Percentiles rank a stretch among this genome's conserved stretches.
Evolutionary conservation across 768 basidiomycete genomes (phyloP).

Genomic region (Xerocomellus chrysenteron): DNA sequence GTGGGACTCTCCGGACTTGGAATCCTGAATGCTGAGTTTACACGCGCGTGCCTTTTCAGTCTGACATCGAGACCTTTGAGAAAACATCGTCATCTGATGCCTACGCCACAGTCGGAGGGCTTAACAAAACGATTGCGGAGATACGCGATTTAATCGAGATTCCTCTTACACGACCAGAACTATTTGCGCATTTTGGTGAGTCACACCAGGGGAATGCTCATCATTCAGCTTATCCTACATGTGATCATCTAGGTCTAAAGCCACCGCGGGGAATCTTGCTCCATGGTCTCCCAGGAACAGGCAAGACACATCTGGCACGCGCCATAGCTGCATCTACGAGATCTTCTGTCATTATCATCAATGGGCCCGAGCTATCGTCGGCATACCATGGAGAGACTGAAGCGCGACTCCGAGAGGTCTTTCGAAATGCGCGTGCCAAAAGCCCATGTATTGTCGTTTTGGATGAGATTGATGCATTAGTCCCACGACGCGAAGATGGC

Average conservation of each 20-base stretch:
- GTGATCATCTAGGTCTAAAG: slow-evolving; percentile 65
- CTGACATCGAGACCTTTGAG: slow-evolving; percentile 48
- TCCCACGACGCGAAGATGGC: slow-evolving; percentile 85
- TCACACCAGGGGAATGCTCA: slow-evolving; percentile 1
- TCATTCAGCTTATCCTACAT: slow-evolving; percentile 15
- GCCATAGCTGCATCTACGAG: slow-evolving; percentile 87
- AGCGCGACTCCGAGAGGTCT: slow-evolving; percentile 83
- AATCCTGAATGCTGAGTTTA: slow-evolving; percentile 8
- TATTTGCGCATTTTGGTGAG: slow-evolving; percentile 75
- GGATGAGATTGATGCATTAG: slow-evolving; percentile 95
- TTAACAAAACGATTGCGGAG: slow-evolving; percentile 81
- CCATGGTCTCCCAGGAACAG: slow-evolving; percentile 95
- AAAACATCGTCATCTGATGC: slow-evolving; percentile 48
- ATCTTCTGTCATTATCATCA: slow-evolving; percentile 88
- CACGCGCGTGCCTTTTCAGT: slow-evolving; percentile 31
- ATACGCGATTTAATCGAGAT: slow-evolving; percentile 86
- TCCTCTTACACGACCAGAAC: slow-evolving; percentile 76
- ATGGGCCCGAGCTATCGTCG: slow-evolving; percentile 92
- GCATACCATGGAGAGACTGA: slow-evolving; percentile 99
- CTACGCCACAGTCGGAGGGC: slow-evolving; percentile 86
- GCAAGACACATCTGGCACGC: slow-evolving; percentile 94
- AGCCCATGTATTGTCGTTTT: slow-evolving; percentile 93
- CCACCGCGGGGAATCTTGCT: slow-evolving; percentile 95
- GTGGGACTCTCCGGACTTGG: slow-evolving; percentile 6
- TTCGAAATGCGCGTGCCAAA: slow-evolving; percentile 74